Conservation (phyloP, 805 yeast species). For the Barnettozyma populi region DNA sequence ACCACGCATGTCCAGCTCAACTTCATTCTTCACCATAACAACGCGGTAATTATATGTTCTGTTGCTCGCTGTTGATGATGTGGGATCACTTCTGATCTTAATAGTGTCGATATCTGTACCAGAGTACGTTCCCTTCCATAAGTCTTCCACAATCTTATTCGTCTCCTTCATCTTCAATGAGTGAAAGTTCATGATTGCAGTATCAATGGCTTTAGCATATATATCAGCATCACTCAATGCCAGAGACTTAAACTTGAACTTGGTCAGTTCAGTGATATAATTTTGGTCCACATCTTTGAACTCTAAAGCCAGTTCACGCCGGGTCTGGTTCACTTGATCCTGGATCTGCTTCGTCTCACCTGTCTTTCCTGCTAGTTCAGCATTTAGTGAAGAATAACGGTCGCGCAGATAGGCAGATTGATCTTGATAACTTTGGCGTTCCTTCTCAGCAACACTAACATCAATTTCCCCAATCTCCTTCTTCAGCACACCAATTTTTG, state of each 20-base stretch:
- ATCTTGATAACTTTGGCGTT: slow-evolving; percentile 55
- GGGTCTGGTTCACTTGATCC: slow-evolving; percentile 55
- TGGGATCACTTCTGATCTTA: slow-evolving; percentile 74
- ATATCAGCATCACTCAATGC: slow-evolving; percentile 78
- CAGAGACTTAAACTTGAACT: slow-evolving; percentile 66
- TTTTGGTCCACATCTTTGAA: slow-evolving; percentile 59
- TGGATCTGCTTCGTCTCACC: slow-evolving; percentile 86
- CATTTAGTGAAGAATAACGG: slow-evolving; percentile 48
- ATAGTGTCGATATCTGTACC: slow-evolving; percentile 95
- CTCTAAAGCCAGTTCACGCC: slow-evolving; percentile 61
- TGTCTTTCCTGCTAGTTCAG: slow-evolving; percentile 64
- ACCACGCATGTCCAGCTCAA: slow-evolving; percentile 96
- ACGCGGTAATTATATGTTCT: slow-evolving; percentile 88
- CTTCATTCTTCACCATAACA: slow-evolving; percentile 89
- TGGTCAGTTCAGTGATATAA: slow-evolving; percentile 68
- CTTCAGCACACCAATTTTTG: slow-evolving; percentile 34
- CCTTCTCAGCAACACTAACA: slow-evolving; percentile 50
- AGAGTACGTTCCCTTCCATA: slow-evolving; percentile 91
- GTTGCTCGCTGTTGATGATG: slow-evolving; percentile 32
- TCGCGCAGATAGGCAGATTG: slow-evolving; percentile 46
- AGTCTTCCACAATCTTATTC: slow-evolving; percentile 78
- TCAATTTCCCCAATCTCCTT: slow-evolving; percentile 41
- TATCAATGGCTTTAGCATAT: slow-evolving; percentile 81
- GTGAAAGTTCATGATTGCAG: slow-evolving; percentile 91
- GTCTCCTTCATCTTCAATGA: slow-evolving; percentile 88